phyloP scores from a whole-genome alignment of 2,329 filamentous ascomycete species.

The Didymella exigua region DNA sequence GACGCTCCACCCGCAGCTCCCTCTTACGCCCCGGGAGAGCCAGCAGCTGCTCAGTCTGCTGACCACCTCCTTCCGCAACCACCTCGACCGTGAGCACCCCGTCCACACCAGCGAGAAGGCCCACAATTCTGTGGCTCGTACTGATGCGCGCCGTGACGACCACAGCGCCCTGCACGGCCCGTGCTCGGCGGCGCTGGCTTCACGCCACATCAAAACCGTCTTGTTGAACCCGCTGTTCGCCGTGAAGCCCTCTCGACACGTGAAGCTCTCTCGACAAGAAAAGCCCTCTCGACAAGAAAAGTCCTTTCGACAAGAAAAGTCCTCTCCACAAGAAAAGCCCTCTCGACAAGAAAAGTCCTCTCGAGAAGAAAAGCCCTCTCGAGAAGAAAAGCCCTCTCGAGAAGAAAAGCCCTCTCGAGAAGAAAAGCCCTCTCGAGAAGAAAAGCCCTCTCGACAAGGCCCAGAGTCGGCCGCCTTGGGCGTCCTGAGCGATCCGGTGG shows the following conservation, averaged over 20 bases:
- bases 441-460: conserved; percentile 32
- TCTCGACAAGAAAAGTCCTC: too few species aligned
- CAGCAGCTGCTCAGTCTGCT: conserved; percentile 65
- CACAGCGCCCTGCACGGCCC: conserved; percentile 13
- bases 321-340: too few species aligned
- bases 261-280: too few species aligned
- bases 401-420: too few species aligned
- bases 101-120: conserved; percentile 19
- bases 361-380: too few species aligned
- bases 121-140: background rate
- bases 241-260: conserved; percentile 34
- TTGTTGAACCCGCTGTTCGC: conserved; percentile 58
- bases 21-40: conserved; percentile 63
- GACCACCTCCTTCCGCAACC: conserved; percentile 66
- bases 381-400: too few species aligned
- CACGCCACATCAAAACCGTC: conserved; percentile 57
- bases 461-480: conserved; percentile 35
- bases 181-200: conserved; percentile 48
- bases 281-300: too few species aligned
- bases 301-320: too few species aligned
- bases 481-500: conserved; percentile 46
- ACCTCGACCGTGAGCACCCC: conserved; percentile 65
- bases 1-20: conserved; percentile 60
- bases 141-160: conserved; percentile 7
- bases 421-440: too few species aligned